Evolutionary conservation across 768 basidiomycete species (phyloP).

Genomic region (Scleroderma citrinum): DNA sequence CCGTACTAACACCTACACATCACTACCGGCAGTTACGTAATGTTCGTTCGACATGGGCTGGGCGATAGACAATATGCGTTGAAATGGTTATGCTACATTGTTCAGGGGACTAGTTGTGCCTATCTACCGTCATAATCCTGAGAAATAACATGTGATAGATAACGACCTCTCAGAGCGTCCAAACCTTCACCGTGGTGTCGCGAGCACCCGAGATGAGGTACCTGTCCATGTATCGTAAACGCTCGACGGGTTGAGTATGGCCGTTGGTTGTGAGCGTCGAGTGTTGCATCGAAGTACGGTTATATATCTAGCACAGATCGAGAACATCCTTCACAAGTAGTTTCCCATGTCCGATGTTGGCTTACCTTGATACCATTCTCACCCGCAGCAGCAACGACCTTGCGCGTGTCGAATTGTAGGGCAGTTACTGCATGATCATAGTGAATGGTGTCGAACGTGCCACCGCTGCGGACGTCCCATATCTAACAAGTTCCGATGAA

Average conservation of each 20-base stretch:
- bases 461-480: conserved; percentile 93
- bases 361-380: conserved; percentile 89
- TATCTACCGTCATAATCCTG: conserved; percentile 2
- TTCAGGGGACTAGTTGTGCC: conserved; percentile 16
- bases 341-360: not conserved
- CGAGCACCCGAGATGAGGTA: conserved; percentile 89
- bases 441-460: conserved; percentile 80
- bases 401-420: conserved; percentile 91
- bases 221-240: conserved; percentile 91
- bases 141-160: not conserved
- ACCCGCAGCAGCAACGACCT: conserved; percentile 86
- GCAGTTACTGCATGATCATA: conserved; percentile 89
- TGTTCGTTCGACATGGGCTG: no score
- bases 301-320: conserved; percentile 65
- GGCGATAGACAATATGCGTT: not conserved
- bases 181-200: conserved; percentile 84
- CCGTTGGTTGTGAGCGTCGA: conserved; percentile 84
- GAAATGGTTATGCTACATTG: conserved; percentile 24
- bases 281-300: conserved; percentile 88
- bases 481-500: conserved; percentile 46
- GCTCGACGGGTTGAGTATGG: conserved; percentile 85
- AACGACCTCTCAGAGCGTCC: conserved; percentile 66
- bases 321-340: not conserved
- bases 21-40: no score
- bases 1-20: no score